A percentile compares a stretch with the other conserved stretches of the same genome.
These are phyloP conservation scores for Astragalus membranaceus DNA, from an alignment of 306 rosid genomes.

Conservation along the genomic window DNA sequence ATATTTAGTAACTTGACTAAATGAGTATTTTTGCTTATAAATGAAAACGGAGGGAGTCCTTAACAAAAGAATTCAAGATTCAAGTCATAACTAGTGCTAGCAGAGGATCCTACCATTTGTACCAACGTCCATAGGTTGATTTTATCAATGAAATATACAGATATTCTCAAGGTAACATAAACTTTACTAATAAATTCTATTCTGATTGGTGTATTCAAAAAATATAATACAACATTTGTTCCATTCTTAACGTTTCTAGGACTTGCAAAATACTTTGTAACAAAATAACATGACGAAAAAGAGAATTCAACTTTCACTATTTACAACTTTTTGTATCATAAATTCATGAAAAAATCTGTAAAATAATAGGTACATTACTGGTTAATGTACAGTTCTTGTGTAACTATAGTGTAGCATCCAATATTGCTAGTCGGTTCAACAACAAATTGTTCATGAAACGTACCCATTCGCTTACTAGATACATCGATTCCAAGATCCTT, in stretches of 20 bases:
- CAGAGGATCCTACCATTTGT: too few relatives aligned
- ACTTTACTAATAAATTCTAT: neutral
- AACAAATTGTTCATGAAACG: conserved; percentile 78
- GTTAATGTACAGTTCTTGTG: conserved; percentile 77
- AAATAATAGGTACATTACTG: conserved; percentile 27
- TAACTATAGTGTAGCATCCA: conserved; percentile 67
- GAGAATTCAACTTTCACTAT: conserved; percentile 6
- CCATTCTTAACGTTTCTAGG: neutral
- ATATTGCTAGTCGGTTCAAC: conserved; percentile 68
- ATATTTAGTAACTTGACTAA: too few relatives aligned
- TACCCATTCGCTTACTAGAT: conserved; percentile 75
- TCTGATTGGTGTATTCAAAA: neutral
- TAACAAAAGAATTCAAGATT: too few relatives aligned
- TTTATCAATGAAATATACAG: too few relatives aligned
- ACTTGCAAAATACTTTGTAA: neutral
- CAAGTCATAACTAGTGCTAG: too few relatives aligned
- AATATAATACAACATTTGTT: neutral
- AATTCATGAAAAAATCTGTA: too few relatives aligned
- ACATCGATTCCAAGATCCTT: conserved; percentile 81
- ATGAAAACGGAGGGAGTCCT: too few relatives aligned
- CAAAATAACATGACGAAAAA: neutral
- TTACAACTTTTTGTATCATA: neutral
- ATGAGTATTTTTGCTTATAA: too few relatives aligned
- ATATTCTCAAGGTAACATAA: neutral
- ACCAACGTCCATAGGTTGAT: too few relatives aligned